Base-by-base conservation (phyloP, 495 filamentous ascomycete species). In the Podospora anserina region DNA sequence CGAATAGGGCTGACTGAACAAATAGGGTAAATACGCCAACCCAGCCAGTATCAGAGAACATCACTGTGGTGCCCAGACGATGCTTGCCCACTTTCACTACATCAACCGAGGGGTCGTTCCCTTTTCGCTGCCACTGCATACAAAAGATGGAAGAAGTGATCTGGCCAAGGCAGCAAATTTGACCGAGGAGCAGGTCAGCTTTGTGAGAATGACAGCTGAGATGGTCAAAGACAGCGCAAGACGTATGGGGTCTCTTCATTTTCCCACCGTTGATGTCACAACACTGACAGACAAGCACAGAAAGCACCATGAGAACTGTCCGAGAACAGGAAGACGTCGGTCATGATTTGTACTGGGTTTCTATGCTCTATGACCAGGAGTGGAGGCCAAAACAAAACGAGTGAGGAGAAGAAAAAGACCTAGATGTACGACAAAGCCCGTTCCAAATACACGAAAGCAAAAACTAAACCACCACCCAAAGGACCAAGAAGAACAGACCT, bases 11-110 rank as follows among this genome's bases (percentile, higher is more conserved):
- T 49, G 39, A 16, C 39, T 28, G 18, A 30, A 15, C 4, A 2
- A 44, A 9, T 44, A 74, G 70, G 44, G 23, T 4, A 20, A 59
- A 15, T 76, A 74, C 34, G 72, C 68, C 53, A 74, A 74, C 34
- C 72, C 70, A 18, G 68, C 62, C 39, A 71, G 66, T 66, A 74
- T 76, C 49, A 55, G 34, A 6, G 68, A 68, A 11, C 72, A 74
- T 55, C 74, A 76, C 32, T 64, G 34, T 30, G 80, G 81, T 5
- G 80, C 80, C 6, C 81, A 83, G 62, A 80, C 80, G 26, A 76
- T 83, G 49, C 71, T 83, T 0, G 73, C 78, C 1, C 77, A 83
- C 65, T 83, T 80, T 61, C 81, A 83, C 70, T 79, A 78, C 61
- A 76, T 77, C 65, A 83, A 78, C 69, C 81, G 82, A 59, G 81